A percentile compares a stretch with the other conserved stretches of the same genome.
These are phyloP conservation scores for Lachancea mirantina DNA, from an alignment of 805 yeast genomes.

Conservation along the genomic window DNA sequence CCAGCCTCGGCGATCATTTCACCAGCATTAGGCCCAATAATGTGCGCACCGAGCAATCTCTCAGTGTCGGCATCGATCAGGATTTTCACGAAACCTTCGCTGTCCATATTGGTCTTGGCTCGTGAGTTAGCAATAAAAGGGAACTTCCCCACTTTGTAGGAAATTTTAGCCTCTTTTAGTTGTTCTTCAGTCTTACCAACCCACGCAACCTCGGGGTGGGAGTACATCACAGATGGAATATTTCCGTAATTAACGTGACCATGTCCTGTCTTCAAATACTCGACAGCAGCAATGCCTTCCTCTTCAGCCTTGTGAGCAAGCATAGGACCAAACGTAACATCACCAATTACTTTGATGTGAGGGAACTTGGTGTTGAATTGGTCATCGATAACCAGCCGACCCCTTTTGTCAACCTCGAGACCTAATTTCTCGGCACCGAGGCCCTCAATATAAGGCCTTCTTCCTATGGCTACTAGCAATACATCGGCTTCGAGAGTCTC, in stretches of 20 bases:
- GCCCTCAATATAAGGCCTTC: conserved; percentile 94
- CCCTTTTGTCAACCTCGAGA: conserved; percentile 83
- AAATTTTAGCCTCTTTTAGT: conserved; percentile 84
- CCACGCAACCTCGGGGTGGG: conserved; percentile 99
- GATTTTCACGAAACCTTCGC: conserved; percentile 96
- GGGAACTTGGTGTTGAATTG: conserved; percentile 88
- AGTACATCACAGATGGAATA: conserved; percentile 98
- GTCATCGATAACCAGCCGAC: conserved; percentile 89
- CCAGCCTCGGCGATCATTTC: conserved; percentile 99
- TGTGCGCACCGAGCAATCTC: conserved; percentile 92
- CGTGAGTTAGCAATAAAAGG: conserved; percentile 98
- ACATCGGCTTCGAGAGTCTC: conserved; percentile 84
- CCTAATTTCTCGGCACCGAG: conserved; percentile 84
- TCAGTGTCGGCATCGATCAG: conserved; percentile 96
- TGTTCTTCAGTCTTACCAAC: conserved; percentile 95
- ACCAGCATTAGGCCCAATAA: conserved; percentile 97
- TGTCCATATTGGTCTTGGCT: conserved; percentile 95
- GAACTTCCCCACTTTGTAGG: conserved; percentile 94
- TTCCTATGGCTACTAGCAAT: conserved; percentile 93
- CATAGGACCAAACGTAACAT: conserved; percentile 98
- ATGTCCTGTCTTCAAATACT: conserved; percentile 83
- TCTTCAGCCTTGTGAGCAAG: conserved; percentile 99
- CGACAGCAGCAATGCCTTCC: conserved; percentile 98
- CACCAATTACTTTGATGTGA: conserved; percentile 96
- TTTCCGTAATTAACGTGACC: conserved; percentile 98